Percentiles rank a stretch among this genome's conserved stretches.
Evolutionary conservation across 345 rosid genomes (phyloP).

Genomic region (Pistacia atlantica): DNA sequence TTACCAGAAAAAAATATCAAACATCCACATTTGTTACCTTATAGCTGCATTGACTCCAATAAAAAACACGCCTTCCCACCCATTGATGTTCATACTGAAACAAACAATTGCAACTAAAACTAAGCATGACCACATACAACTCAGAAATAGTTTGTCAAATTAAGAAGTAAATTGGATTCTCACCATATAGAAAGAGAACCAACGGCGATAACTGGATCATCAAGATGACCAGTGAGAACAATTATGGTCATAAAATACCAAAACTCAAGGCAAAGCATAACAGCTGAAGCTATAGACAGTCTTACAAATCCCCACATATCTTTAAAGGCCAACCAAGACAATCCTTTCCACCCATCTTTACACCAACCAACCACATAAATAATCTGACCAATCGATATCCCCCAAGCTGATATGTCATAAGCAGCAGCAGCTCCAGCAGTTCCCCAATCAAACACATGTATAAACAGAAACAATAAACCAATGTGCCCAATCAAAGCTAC

Average conservation of each 20-base stretch:
- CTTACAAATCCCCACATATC: slow-evolving; percentile 78
- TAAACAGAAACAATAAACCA: slow-evolving; percentile 50
- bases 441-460: slow-evolving; percentile 72
- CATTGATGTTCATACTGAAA: slow-evolving; percentile 93
- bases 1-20: neutral
- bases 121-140: neutral
- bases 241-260: slow-evolving; percentile 97
- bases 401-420: slow-evolving; percentile 76
- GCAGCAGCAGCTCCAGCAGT: slow-evolving; percentile 81
- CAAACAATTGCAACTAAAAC: slow-evolving; percentile 6
- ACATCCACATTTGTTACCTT: slow-evolving; percentile 43
- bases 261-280: slow-evolving; percentile 95
- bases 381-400: slow-evolving; percentile 64
- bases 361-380: slow-evolving; percentile 86
- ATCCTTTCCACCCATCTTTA: slow-evolving; percentile 79
- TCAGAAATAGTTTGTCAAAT: no score
- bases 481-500: slow-evolving; percentile 55
- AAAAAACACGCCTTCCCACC: slow-evolving; percentile 97
- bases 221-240: slow-evolving; percentile 94
- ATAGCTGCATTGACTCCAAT: slow-evolving; percentile 92
- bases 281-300: slow-evolving; percentile 91
- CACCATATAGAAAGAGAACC: slow-evolving; percentile 96
- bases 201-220: slow-evolving; percentile 77
- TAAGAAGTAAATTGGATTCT: neutral
- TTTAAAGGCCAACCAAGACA: slow-evolving; percentile 86